These are phyloP conservation scores for Entomortierella parvispora DNA, from an alignment of 192 early-diverging fungal genomes.

Conservation along the genomic window DNA sequence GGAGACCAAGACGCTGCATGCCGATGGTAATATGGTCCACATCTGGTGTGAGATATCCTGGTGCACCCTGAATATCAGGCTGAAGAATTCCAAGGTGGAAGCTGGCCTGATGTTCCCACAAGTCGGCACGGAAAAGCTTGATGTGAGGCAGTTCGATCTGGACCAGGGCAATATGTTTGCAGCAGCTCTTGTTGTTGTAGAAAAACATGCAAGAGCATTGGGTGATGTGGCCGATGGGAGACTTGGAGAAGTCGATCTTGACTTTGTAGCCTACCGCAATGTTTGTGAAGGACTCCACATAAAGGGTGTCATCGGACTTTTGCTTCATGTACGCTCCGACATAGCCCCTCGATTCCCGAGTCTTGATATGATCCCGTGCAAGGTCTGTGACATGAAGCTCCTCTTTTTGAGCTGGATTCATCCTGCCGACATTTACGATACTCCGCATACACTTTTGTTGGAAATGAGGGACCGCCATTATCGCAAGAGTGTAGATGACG, in stretches of 20 bases:
- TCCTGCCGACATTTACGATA: conserved; percentile 2
- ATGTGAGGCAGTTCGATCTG: conserved; percentile 1
- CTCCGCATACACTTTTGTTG: conserved; percentile 6
- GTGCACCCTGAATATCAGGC: background rate
- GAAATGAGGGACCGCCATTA: conserved; percentile 3
- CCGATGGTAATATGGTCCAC: background rate
- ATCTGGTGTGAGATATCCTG: background rate
- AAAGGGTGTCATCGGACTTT: background rate
- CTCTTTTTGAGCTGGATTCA: background rate
- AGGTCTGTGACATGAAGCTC: background rate
- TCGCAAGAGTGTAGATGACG: conserved; percentile 2
- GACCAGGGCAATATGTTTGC: too few species aligned
- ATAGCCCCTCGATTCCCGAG: background rate
- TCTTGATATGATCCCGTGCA: conserved; percentile 2
- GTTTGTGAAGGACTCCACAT: conserved; percentile 5
- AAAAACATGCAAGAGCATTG: too few species aligned
- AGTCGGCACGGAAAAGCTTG: background rate
- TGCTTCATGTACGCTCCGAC: background rate
- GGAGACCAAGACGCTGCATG: background rate
- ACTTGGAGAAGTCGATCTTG: too few species aligned
- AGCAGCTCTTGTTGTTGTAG: too few species aligned
- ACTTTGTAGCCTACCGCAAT: background rate
- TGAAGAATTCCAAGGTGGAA: background rate
- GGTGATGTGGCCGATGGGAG: too few species aligned
- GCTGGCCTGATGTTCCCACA: conserved; percentile 1